Evolutionary conservation across 345 rosid species (phyloP), one percentile per base, ranked within the genome.

Genomic region (Pseudoturritis turrita): DNA sequence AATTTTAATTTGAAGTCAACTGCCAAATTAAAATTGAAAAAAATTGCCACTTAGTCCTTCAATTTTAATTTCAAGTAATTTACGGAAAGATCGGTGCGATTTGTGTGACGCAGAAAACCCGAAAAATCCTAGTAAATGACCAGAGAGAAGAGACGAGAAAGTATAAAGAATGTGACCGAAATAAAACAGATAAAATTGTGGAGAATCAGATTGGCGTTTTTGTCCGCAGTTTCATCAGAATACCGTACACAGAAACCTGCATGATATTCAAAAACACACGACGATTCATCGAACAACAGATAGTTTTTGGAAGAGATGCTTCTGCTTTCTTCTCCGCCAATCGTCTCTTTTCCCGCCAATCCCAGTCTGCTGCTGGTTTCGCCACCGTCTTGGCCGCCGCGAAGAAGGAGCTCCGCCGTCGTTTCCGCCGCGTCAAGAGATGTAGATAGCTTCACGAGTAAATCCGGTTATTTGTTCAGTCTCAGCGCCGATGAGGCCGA

Each of bases 381-480:
- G 7, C 59, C 63, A n/a, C 62, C 61, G 14, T 59, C 29, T 18
- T 72, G 41, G 6, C 59, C 65, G 18, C 66, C 72, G 43, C 65
- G 71, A 23, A 46, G 60, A 68, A 31, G 37, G 0, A 68, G 46
- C 75, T 57, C 80, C 73, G 6, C 78, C 52, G 69, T 41, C 40
- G 58, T 54, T 10, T 39, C 78, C 22, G 81, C 74, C 36, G 77
- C 75, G n/a, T 45, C 67, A 6, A 57, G 77, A 50, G 88, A 84
- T 35, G 81, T 74, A 7, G 97, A 93, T 73, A 62, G 86, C 49
- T 93, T 93, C 77, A 93, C 97, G 17, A 73, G 81, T 73, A 90
- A 89, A 75, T 94, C 98, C 10, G 93, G 98, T 56, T 90, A 94
- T 79, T 53, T 90, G 43, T 94, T 94, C 78, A 74, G 78, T 59